These are phyloP conservation scores for Camellia lanceoleosa DNA, from an alignment of 148 eudicot species.

Conservation along the genomic window DNA sequence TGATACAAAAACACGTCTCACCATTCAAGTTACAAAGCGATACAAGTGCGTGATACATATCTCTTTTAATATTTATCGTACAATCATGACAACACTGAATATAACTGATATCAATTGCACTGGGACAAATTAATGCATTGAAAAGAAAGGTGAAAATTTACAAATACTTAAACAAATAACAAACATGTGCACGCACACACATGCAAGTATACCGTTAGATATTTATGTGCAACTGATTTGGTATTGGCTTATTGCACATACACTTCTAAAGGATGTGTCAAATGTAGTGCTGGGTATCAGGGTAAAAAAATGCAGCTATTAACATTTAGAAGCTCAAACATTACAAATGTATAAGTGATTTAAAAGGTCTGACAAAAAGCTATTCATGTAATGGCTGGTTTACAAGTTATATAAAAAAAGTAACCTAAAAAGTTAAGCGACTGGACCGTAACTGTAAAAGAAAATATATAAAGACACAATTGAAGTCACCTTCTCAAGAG, in stretches of 20 bases:
- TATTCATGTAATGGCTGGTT: background rate
- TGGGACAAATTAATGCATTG: background rate
- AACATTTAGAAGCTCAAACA: background rate
- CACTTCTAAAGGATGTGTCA: background rate
- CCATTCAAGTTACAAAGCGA: no score
- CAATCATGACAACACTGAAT: no score
- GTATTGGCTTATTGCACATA: background rate
- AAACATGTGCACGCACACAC: background rate
- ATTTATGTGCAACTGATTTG: background rate
- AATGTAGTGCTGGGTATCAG: background rate
- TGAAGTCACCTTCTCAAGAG: constrained; percentile 61
- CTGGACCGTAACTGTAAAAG: background rate
- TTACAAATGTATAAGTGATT: background rate
- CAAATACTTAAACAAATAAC: background rate
- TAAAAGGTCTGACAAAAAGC: background rate
- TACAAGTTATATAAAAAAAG: background rate
- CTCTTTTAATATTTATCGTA: no score
- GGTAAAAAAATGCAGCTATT: background rate
- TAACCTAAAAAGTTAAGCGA: background rate
- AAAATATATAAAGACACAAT: background rate
- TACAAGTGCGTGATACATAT: no score
- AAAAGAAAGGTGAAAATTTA: background rate
- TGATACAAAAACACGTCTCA: no score
- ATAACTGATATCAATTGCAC: background rate
- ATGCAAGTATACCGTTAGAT: background rate